Percentiles rank a stretch among this genome's conserved stretches.
Conservation (phyloP, 805 yeast species). For the Yarrowia deformans region DNA sequence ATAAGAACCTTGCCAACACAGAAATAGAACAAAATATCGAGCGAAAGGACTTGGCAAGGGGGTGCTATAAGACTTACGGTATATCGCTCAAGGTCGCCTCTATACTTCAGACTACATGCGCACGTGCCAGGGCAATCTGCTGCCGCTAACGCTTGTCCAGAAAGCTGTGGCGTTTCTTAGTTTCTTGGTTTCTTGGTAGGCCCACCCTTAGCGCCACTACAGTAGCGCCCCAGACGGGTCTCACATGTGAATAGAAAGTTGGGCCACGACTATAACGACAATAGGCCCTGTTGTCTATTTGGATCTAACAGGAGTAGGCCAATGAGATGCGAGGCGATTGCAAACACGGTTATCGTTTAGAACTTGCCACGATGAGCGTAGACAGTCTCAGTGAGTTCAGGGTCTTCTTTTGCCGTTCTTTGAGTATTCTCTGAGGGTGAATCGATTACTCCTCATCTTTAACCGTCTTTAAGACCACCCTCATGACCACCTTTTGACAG, state of each 20-base stretch:
- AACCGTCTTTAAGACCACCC: no score
- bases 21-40: no score
- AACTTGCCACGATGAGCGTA: no score
- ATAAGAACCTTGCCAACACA: constrained; percentile 5
- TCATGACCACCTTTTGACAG: no score
- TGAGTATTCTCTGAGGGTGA: no score
- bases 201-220: not conserved
- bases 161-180: constrained; percentile 31
- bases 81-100: not conserved
- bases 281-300: constrained; percentile 3
- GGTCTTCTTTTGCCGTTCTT: no score
- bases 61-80: not conserved
- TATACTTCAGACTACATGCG: not conserved
- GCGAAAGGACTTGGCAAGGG: not conserved
- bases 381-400: no score
- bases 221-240: not conserved
- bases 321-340: not conserved
- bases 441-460: no score
- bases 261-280: not conserved
- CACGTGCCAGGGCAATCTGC: constrained; percentile 12
- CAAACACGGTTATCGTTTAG: no score
- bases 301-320: not conserved
- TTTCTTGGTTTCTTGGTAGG: no score
- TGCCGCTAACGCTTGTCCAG: not conserved
- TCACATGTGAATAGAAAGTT: not conserved